Percentiles rank a stretch among this genome's conserved stretches.
These are phyloP conservation scores for Populus deltoides DNA, from an alignment of 345 rosid species.

Conservation along the genomic window DNA sequence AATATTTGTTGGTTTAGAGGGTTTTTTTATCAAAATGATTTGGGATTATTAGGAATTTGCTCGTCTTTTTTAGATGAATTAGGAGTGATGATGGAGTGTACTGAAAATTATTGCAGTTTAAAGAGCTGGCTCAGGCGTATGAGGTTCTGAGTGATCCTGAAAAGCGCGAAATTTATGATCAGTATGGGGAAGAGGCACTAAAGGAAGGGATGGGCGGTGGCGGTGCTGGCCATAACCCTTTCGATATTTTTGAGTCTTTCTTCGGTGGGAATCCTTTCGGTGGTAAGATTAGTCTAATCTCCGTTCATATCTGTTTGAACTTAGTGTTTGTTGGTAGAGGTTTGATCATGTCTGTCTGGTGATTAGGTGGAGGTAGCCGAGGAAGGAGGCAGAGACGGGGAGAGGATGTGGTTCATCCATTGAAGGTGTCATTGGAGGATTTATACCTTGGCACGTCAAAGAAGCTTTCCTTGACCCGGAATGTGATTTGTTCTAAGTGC, in stretches of 20 bases:
- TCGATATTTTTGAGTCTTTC: slow-evolving; percentile 80
- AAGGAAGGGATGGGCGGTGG: slow-evolving; percentile 92
- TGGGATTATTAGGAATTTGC: too few species aligned
- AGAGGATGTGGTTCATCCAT: slow-evolving; percentile 76
- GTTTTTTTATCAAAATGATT: too few species aligned
- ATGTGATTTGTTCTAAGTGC: slow-evolving; percentile 76
- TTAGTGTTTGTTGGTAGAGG: too few species aligned
- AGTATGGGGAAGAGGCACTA: slow-evolving; percentile 88
- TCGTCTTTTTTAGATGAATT: too few species aligned
- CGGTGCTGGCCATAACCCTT: slow-evolving; percentile 69
- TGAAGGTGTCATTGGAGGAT: slow-evolving; percentile 79
- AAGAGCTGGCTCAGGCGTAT: slow-evolving; percentile 87
- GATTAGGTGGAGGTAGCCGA: slow-evolving; percentile 60
- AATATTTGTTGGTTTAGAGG: too few species aligned
- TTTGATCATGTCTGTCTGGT: background rate
- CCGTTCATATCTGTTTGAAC: background rate
- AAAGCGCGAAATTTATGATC: slow-evolving; percentile 84
- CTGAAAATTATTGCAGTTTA: slow-evolving; percentile 49
- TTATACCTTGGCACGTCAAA: slow-evolving; percentile 68
- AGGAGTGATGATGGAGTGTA: background rate
- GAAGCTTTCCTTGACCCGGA: slow-evolving; percentile 84
- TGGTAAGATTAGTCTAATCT: slow-evolving; percentile 29
- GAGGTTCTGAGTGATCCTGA: slow-evolving; percentile 88
- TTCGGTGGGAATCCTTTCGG: slow-evolving; percentile 74
- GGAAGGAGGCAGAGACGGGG: slow-evolving; percentile 89